Percentiles rank a stretch among this genome's conserved stretches.
These are phyloP conservation scores for Ogataea neopini DNA, from an alignment of 805 yeast genomes.

Conservation along the genomic window DNA sequence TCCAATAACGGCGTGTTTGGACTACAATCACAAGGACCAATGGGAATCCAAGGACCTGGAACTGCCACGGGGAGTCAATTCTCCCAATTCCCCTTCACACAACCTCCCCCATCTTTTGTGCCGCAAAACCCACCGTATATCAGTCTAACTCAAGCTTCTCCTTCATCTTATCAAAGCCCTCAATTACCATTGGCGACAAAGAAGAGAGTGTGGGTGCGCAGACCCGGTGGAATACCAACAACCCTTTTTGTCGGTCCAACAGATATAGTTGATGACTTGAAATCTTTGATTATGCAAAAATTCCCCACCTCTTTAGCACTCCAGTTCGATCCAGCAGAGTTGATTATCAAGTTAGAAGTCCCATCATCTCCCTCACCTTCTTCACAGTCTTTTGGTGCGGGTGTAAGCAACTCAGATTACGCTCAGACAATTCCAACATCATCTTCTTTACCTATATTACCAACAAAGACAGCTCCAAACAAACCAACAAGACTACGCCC, in stretches of 20 bases:
- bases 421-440: conserved; percentile 10
- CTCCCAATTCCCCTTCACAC: neutral
- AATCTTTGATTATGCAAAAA: conserved; percentile 59
- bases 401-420: neutral
- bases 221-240: conserved; percentile 60
- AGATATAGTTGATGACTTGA: conserved; percentile 83
- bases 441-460: conserved; percentile 8
- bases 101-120: neutral
- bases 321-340: conserved; percentile 68
- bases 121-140: conserved; percentile 18
- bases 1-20: conserved; percentile 1
- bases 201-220: conserved; percentile 57
- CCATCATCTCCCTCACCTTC: conserved; percentile 16
- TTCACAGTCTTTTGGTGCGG: conserved; percentile 1
- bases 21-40: neutral
- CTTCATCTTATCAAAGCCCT: conserved; percentile 14
- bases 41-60: neutral
- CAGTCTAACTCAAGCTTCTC: conserved; percentile 20
- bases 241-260: conserved; percentile 58
- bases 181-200: conserved; percentile 22
- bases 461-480: conserved; percentile 4
- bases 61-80: neutral
- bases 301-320: conserved; percentile 68
- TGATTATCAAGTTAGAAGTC: conserved; percentile 39
- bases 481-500: conserved; percentile 10